A percentile compares a stretch with the other conserved stretches of the same genome.
phyloP scores from a whole-genome alignment of 129 eudicot genomes.

The Erigeron canadensis region DNA sequence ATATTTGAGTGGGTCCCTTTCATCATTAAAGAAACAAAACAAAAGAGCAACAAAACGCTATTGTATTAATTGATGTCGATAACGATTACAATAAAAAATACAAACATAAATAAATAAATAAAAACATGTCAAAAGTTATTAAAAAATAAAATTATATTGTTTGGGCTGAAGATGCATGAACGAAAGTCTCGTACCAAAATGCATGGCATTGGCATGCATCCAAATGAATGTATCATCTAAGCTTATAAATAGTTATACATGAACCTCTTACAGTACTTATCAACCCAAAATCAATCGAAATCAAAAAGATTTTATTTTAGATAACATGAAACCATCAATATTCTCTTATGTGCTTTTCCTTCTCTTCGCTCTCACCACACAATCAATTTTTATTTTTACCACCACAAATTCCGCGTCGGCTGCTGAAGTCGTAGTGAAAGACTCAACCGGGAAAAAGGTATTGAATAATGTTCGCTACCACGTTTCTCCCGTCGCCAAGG shows the following conservation, averaged over 20 bases:
- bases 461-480: conserved; percentile 3
- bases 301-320: neutral
- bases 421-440: neutral
- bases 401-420: neutral
- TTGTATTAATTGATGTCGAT: too few species aligned
- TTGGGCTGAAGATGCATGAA: neutral
- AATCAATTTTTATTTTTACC: neutral
- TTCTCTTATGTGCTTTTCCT: neutral
- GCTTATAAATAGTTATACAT: neutral
- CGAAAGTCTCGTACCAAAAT: neutral
- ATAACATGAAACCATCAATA: neutral
- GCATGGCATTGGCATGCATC: too few species aligned
- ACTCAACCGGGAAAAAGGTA: conserved; percentile 13
- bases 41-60: too few species aligned
- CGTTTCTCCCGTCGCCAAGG: conserved; percentile 8
- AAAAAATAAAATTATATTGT: neutral
- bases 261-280: neutral
- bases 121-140: neutral
- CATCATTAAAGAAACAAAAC: too few species aligned
- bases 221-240: neutral
- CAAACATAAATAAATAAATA: too few species aligned
- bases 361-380: conserved; percentile 1
- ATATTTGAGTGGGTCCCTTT: too few species aligned
- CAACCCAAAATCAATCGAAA: neutral
- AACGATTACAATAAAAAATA: neutral